Base-by-base conservation (phyloP, 2,329 filamentous ascomycete species). In the Hawksworthiomyces lignivorus region DNA sequence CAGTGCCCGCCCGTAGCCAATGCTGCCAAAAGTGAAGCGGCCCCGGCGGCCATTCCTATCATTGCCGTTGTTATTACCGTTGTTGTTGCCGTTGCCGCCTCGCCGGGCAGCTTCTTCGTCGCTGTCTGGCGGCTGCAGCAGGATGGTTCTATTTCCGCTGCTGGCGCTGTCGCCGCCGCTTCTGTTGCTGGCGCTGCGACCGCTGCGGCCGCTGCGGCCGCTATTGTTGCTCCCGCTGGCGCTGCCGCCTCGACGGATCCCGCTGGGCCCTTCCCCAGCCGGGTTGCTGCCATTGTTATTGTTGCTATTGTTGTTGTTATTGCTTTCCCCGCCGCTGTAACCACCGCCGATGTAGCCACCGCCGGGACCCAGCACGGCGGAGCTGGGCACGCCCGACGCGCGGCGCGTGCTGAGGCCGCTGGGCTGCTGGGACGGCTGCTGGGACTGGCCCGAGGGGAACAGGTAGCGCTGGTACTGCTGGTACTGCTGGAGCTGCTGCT, bases 371-470 rank as follows among this genome's bases (percentile, higher is more conserved):
- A 51, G 41, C 1, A 46, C 45, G 6, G 40, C 47, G 21, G 47
- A 51, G 17, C 45, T 48, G 2, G 49, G 49, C 22, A 47, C 47
- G 3, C 39, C 45, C 2, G 49, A 51, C 4, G 41, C 33, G 0
- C 45, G 36, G 11, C 39, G 35, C 18, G 46, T 39, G 17, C 36
- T 45, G 48, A 41, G 60, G 37, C 52, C 61, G 43, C 31, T 48
- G 4, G 39, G 11, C 36, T 7, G 35, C 19, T 28, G 29, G 14
- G 24, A 26, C 7, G 31, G 31, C n/a, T 11, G 14, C 5, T 14
- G 6, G 1, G 31, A 24, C 36, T 34, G 32, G 11, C 14, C n/a
- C 4, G 17, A 18, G 18, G 34, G 14, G 24, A 8, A 8, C 24
- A 26, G 12, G 12, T 8, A 26, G 8, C 41, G 37, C 31, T 34